These are phyloP conservation scores for Psophocarpus tetragonolobus DNA, from an alignment of 306 rosid genomes.

Conservation along the genomic window DNA sequence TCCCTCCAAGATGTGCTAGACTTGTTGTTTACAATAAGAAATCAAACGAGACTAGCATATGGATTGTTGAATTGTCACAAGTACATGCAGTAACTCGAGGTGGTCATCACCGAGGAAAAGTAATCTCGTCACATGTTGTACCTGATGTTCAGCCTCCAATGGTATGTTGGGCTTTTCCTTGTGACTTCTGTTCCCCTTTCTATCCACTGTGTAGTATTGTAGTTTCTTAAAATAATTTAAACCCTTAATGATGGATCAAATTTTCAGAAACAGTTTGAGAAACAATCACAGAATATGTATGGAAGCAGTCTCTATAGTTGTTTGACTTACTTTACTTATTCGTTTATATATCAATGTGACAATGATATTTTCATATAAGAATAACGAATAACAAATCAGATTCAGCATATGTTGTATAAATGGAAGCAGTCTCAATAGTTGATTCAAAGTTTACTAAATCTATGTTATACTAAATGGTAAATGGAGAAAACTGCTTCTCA, in stretches of 20 bases:
- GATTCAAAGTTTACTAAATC: no score
- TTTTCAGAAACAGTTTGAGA: background rate
- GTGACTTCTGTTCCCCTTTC: background rate
- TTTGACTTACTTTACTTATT: constrained; percentile 28
- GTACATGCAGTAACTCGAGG: constrained; percentile 95
- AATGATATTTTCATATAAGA: background rate
- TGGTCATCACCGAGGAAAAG: constrained; percentile 94
- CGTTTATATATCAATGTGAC: constrained; percentile 1
- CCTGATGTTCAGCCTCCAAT: constrained; percentile 94
- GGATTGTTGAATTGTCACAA: constrained; percentile 84
- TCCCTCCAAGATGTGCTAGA: constrained; percentile 89
- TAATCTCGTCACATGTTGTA: constrained; percentile 67
- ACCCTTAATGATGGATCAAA: background rate
- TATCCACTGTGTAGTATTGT: background rate
- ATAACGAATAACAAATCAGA: background rate
- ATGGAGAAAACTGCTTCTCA: background rate
- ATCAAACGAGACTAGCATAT: constrained; percentile 70
- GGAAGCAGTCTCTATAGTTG: background rate
- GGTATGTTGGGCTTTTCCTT: constrained; percentile 45
- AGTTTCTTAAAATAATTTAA: background rate
- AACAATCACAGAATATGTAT: background rate
- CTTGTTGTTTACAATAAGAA: constrained; percentile 81
- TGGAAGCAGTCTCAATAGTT: no score
- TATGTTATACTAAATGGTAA: no score
- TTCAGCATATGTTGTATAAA: no score